Conservation (phyloP, 331 rosid genomes). For the Saraca asoca region DNA sequence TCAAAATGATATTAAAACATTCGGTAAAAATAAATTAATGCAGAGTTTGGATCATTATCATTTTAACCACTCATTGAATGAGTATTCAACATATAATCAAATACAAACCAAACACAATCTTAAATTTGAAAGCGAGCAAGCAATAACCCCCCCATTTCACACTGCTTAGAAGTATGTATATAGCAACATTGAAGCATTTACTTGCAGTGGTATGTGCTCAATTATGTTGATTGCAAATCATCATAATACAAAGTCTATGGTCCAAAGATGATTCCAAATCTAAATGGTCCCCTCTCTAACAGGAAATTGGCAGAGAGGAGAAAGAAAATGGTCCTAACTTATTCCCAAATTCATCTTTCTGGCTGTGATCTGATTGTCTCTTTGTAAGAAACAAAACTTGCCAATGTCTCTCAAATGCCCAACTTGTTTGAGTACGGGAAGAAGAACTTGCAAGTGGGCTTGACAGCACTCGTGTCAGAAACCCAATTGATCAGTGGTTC, state of each 20-base stretch:
- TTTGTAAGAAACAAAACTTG: conserved; percentile 37
- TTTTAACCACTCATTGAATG: no score
- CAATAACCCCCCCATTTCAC: no score
- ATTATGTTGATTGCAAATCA: conserved; percentile 4
- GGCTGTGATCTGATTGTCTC: conserved; percentile 25
- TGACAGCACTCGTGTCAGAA: conserved; percentile 35
- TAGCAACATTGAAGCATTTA: not conserved
- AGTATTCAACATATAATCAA: no score
- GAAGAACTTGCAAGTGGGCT: conserved; percentile 1
- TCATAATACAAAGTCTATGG: no score
- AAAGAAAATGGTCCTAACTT: conserved; percentile 27
- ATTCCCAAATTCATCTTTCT: conserved; percentile 3
- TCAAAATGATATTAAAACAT: no score
- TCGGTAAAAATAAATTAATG: no score
- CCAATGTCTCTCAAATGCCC: conserved; percentile 29
- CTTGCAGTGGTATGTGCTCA: not conserved
- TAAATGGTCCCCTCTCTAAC: conserved; percentile 32
- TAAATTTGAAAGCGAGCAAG: no score
- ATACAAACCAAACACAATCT: no score
- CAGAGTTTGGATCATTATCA: no score
- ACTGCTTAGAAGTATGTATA: no score
- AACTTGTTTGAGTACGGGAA: conserved; percentile 16
- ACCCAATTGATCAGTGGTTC: not conserved
- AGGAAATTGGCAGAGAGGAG: conserved; percentile 1
- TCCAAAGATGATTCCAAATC: not conserved